Conservation (phyloP, 2,329 filamentous ascomycete genomes). For the Allantophomopsis lycopodina region DNA sequence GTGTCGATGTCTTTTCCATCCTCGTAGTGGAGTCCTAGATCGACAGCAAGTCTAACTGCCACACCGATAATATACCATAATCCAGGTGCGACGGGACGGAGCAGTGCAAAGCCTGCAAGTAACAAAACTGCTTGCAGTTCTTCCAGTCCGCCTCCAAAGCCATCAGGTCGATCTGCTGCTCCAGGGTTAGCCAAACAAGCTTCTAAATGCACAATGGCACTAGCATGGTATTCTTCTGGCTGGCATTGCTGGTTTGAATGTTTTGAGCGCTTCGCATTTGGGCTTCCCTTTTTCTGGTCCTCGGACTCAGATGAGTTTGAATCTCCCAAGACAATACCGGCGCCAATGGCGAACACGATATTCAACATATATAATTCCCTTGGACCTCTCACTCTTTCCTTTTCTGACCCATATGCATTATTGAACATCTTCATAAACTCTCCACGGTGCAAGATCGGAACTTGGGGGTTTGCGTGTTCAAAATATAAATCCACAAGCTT, state of each 20-base stretch:
- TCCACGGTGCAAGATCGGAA: constrained; percentile 76
- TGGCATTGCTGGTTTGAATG: constrained; percentile 44
- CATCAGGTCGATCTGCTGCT: constrained; percentile 36
- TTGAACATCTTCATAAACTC: constrained; percentile 88
- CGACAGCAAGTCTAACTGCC: constrained; percentile 77
- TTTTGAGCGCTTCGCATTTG: constrained; percentile 14
- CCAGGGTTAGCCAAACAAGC: constrained; percentile 57
- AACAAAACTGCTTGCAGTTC: constrained; percentile 88
- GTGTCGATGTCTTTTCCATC: constrained; percentile 57
- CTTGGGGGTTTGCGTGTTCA: constrained; percentile 91
- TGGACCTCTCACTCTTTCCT: constrained; percentile 53
- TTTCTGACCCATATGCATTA: constrained; percentile 54
- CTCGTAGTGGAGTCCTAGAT: constrained; percentile 85
- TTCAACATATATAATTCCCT: constrained; percentile 88
- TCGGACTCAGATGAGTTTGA: constrained; percentile 29
- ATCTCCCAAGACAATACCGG: constrained; percentile 75
- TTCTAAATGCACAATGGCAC: constrained; percentile 83
- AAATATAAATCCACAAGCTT: constrained; percentile 77
- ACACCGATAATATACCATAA: constrained; percentile 97
- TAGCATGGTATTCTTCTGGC: constrained; percentile 92
- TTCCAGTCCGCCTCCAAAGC: constrained; percentile 78
- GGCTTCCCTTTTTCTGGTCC: constrained; percentile 13
- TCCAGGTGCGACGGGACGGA: constrained; percentile 83
- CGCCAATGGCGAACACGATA: constrained; percentile 93
- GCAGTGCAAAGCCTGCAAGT: constrained; percentile 78